Evolutionary conservation across 257 asterid genomes (phyloP).

Genomic region (Verbascum thapsus): DNA sequence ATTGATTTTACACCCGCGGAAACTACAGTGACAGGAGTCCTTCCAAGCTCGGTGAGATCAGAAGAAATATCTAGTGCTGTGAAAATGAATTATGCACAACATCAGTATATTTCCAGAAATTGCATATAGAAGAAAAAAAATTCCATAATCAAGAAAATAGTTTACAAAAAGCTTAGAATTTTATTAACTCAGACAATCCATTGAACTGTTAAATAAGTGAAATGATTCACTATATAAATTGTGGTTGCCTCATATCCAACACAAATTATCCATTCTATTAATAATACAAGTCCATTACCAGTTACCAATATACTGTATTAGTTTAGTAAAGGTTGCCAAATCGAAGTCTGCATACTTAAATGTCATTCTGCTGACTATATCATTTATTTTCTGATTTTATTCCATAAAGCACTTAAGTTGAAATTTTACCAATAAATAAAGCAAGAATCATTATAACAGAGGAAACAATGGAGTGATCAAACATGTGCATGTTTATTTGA

Average conservation of each 20-base stretch:
- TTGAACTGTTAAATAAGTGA: neutral
- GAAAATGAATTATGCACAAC: constrained; percentile 22
- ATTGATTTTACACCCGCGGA: constrained; percentile 95
- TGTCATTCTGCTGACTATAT: constrained; percentile 4
- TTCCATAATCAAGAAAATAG: neutral
- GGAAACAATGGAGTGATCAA: constrained; percentile 3
- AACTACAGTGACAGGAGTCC: constrained; percentile 85
- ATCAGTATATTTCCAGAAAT: neutral
- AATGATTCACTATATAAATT: neutral
- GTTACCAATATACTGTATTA: too few relatives aligned
- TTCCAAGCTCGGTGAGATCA: constrained; percentile 91
- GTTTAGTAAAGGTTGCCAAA: constrained; percentile 1
- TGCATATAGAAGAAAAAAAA: neutral
- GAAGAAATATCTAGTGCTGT: constrained; percentile 97
- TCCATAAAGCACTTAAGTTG: neutral
- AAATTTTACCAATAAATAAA: constrained; percentile 8
- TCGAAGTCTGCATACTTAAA: constrained; percentile 9
- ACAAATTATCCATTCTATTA: neutral
- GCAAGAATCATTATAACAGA: neutral
- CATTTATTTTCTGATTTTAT: neutral
- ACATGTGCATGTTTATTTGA: constrained; percentile 21
- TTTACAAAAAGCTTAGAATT: neutral
- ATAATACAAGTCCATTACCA: neutral
- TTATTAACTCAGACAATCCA: neutral
- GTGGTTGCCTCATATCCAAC: neutral